Percentiles rank a stretch among this genome's conserved stretches.
Conservation (phyloP, 345 rosid genomes). For the Linum trigynum region DNA sequence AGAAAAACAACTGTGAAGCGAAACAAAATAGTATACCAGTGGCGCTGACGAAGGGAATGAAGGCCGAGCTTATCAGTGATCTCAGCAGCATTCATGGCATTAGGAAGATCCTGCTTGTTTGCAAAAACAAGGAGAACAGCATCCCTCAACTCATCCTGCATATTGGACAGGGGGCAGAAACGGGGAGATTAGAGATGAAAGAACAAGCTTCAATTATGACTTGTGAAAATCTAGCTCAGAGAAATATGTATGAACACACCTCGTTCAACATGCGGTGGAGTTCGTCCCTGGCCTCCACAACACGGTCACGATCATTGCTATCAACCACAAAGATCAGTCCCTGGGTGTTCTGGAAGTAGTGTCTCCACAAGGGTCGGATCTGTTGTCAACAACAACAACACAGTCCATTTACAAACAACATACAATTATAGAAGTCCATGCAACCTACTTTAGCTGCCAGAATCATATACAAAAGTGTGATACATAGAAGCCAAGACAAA, state of each 20-base stretch:
- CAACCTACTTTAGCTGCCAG: not conserved
- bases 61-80: constrained; percentile 79
- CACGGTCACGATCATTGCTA: constrained; percentile 73
- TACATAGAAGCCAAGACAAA: not conserved
- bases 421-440: not conserved
- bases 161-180: not conserved
- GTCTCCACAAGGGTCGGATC: constrained; percentile 65
- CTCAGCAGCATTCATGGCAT: constrained; percentile 85
- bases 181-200: not conserved
- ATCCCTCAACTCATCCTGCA: constrained; percentile 81
- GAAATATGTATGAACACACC: constrained; percentile 19
- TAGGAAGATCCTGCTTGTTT: constrained; percentile 83
- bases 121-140: constrained; percentile 87
- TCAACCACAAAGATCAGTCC: constrained; percentile 85
- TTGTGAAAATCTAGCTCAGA: not conserved
- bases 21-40: constrained; percentile 35
- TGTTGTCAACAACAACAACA: constrained; percentile 6
- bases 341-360: constrained; percentile 73
- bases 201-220: not conserved
- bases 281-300: constrained; percentile 68
- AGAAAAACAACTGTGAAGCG: not conserved
- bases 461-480: constrained; percentile 2
- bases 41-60: constrained; percentile 77
- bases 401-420: not conserved
- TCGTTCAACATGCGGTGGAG: constrained; percentile 76